Conservation (phyloP, 2,329 filamentous ascomycete genomes). For the Trichoderma arundinaceum region DNA sequence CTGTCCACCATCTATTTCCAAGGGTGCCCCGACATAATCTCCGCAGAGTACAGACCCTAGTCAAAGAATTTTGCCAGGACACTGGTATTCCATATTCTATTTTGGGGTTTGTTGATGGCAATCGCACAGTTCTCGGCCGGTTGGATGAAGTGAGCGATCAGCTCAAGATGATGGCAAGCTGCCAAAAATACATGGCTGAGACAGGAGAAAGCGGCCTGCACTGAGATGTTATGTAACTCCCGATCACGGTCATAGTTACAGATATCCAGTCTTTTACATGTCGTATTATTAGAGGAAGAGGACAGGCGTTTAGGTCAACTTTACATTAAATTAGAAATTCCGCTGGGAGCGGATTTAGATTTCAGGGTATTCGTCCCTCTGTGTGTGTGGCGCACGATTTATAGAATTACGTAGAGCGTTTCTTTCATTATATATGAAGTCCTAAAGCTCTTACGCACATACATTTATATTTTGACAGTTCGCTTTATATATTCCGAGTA, state of each 20-base stretch:
- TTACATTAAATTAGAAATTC: slow-evolving; percentile 3
- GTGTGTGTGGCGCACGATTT: neutral
- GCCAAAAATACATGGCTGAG: slow-evolving; percentile 52
- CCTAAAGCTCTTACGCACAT: too few species aligned
- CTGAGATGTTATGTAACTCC: neutral
- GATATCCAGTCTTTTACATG: neutral
- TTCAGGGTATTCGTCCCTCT: too few species aligned
- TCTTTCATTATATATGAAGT: too few species aligned
- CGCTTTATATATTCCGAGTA: too few species aligned
- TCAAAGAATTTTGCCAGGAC: slow-evolving; percentile 81
- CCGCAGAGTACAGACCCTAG: slow-evolving; percentile 73
- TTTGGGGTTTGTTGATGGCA: slow-evolving; percentile 84
- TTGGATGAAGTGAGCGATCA: slow-evolving; percentile 72
- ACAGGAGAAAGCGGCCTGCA: slow-evolving; percentile 31
- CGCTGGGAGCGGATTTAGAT: too few species aligned
- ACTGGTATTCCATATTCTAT: slow-evolving; percentile 84
- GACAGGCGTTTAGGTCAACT: neutral
- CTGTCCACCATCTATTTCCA: slow-evolving; percentile 84
- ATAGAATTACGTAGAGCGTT: neutral
- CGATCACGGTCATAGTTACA: rapidly evolving
- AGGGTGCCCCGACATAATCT: slow-evolving; percentile 86
- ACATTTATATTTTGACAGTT: too few species aligned
- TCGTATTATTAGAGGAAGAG: neutral
- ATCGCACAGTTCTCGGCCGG: slow-evolving; percentile 76
- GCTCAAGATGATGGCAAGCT: slow-evolving; percentile 81